phyloP scores from a whole-genome alignment of 306 rosid genomes.

The Inga oerstediana region DNA sequence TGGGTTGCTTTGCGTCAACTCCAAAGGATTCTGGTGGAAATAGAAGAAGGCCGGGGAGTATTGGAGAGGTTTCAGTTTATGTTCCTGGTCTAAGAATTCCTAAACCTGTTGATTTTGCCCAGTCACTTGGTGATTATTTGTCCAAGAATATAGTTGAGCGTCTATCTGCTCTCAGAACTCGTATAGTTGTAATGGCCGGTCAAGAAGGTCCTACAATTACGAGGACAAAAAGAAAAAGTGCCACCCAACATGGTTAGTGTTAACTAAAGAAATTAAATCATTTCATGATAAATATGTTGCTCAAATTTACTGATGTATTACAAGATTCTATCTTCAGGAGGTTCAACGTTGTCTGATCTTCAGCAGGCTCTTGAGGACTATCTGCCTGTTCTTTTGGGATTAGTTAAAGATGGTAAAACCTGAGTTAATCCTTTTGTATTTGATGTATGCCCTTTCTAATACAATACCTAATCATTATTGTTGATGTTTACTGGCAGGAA shows the following conservation, averaged over 20 bases:
- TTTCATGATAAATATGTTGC: slow-evolving; percentile 20
- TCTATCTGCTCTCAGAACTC: slow-evolving; percentile 84
- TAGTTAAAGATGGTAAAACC: slow-evolving; percentile 86
- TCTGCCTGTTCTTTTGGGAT: slow-evolving; percentile 90
- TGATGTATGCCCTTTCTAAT: slow-evolving; percentile 31
- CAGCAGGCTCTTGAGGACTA: slow-evolving; percentile 91
- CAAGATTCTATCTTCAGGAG: slow-evolving; percentile 63
- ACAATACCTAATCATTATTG: slow-evolving; percentile 28
- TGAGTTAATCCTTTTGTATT: slow-evolving; percentile 19
- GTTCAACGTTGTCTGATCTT: slow-evolving; percentile 89
- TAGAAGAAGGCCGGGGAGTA: slow-evolving; percentile 89
- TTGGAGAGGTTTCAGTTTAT: slow-evolving; percentile 91
- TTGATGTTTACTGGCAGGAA: slow-evolving; percentile 60
- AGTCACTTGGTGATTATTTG: slow-evolving; percentile 67
- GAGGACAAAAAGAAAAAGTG: slow-evolving; percentile 81
- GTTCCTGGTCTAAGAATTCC: slow-evolving; percentile 97
- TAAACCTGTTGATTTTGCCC: slow-evolving; percentile 86
- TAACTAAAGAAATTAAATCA: slow-evolving; percentile 20
- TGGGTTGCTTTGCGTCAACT: slow-evolving; percentile 88
- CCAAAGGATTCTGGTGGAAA: slow-evolving; percentile 77
- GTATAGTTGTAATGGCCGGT: slow-evolving; percentile 90
- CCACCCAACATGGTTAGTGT: slow-evolving; percentile 86
- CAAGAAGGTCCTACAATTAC: slow-evolving; percentile 96
- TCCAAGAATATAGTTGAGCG: slow-evolving; percentile 86
- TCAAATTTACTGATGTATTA: slow-evolving; percentile 39